Conservation (phyloP, 2,329 filamentous ascomycete genomes). For the Tolypocladium tundrense region DNA sequence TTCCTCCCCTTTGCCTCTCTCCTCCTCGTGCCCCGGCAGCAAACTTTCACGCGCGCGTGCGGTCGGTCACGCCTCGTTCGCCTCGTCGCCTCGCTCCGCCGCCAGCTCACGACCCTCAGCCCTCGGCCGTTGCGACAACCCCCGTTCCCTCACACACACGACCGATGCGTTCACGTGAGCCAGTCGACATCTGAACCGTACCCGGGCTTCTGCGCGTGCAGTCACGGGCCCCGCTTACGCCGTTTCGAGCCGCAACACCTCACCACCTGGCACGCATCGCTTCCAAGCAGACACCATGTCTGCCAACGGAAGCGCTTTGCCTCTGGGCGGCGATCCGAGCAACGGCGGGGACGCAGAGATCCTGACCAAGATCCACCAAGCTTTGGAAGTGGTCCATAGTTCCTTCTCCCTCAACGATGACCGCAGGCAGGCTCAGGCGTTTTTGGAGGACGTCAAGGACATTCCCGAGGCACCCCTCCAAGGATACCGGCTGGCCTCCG, state of each 20-base stretch:
- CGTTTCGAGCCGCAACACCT: conserved; percentile 5
- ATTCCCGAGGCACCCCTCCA: conserved; percentile 70
- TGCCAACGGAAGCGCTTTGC: conserved; percentile 23
- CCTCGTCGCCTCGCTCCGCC: neutral
- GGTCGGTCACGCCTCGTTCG: neutral
- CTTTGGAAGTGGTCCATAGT: conserved; percentile 79
- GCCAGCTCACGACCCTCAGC: neutral
- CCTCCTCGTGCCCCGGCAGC: neutral
- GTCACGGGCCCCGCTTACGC: conserved; percentile 1
- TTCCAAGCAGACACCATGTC: conserved; percentile 17
- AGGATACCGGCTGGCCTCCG: conserved; percentile 72
- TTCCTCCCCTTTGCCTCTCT: neutral
- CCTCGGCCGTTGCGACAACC: neutral
- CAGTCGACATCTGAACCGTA: neutral
- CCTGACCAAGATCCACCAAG: conserved; percentile 65
- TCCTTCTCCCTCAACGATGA: conserved; percentile 70
- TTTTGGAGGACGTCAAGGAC: conserved; percentile 77
- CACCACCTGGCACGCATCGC: conserved; percentile 1
- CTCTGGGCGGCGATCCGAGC: conserved; percentile 19
- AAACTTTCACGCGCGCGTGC: neutral
- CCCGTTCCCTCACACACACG: neutral
- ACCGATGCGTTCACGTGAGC: neutral
- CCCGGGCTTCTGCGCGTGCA: neutral
- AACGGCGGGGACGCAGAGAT: conserved; percentile 31
- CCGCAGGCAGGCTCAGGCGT: conserved; percentile 72